phyloP scores from a whole-genome alignment of 495 filamentous ascomycete genomes.

The Penicillium malachiteum region DNA sequence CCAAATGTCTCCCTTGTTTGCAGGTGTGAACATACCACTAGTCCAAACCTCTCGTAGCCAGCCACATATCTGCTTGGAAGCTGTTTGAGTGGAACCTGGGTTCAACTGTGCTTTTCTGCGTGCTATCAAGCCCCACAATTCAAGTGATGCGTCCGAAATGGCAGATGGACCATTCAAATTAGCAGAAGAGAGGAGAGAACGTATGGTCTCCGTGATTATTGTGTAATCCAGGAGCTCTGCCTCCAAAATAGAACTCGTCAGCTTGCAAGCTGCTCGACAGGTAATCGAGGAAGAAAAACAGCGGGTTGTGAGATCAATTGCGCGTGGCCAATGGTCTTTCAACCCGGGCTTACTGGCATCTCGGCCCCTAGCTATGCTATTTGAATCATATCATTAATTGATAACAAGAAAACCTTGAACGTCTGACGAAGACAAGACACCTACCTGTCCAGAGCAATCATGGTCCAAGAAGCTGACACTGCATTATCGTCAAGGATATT shows the following conservation, averaged over 20 bases:
- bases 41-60: constrained; percentile 83
- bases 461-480: constrained; percentile 59
- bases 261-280: constrained; percentile 77
- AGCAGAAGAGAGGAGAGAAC: constrained; percentile 67
- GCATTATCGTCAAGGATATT: constrained; percentile 57
- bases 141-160: constrained; percentile 76
- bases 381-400: constrained; percentile 3
- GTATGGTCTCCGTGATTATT: constrained; percentile 59
- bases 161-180: constrained; percentile 78
- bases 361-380: constrained; percentile 33
- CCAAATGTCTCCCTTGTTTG: too few relatives aligned
- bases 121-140: constrained; percentile 66
- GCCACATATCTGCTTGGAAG: constrained; percentile 66
- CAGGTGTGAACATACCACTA: constrained; percentile 52
- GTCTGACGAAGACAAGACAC: background rate
- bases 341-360: constrained; percentile 30
- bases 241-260: constrained; percentile 67
- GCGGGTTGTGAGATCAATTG: constrained; percentile 72
- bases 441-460: constrained; percentile 63
- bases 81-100: constrained; percentile 61
- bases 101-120: constrained; percentile 52
- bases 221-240: constrained; percentile 61
- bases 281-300: constrained; percentile 65
- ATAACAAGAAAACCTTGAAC: too few relatives aligned
- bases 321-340: constrained; percentile 60